These are phyloP conservation scores for Wallemia ichthyophaga DNA, from an alignment of 1,284 basidiomycete genomes.

Conservation along the genomic window DNA sequence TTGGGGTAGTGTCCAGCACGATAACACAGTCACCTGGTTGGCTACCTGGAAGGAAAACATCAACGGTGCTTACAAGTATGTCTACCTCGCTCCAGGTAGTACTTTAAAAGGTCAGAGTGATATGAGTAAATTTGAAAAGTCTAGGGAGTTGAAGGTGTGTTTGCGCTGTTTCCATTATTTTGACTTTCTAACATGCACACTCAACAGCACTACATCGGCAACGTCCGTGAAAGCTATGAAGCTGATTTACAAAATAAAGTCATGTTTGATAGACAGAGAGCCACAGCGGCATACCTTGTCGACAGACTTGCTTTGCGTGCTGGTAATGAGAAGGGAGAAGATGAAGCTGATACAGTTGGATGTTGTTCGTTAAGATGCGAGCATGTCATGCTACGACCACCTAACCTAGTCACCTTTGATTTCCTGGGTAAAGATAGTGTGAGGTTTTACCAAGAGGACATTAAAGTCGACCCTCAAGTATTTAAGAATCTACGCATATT, in stretches of 20 bases:
- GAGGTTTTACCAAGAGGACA: slow-evolving; percentile 56
- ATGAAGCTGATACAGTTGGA: slow-evolving; percentile 88
- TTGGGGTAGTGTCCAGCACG: slow-evolving; percentile 31
- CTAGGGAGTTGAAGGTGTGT: slow-evolving; percentile 67
- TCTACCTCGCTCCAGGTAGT: slow-evolving; percentile 74
- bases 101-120: slow-evolving; percentile 90
- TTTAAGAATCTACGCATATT: slow-evolving; percentile 74
- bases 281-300: slow-evolving; percentile 91
- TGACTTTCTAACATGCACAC: background rate
- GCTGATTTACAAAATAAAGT: slow-evolving; percentile 58
- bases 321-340: slow-evolving; percentile 91
- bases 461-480: slow-evolving; percentile 54
- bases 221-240: slow-evolving; percentile 59
- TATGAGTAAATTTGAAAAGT: slow-evolving; percentile 85
- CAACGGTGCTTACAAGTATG: slow-evolving; percentile 75
- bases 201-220: slow-evolving; percentile 45
- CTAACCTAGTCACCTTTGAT: slow-evolving; percentile 59
- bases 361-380: slow-evolving; percentile 86
- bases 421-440: slow-evolving; percentile 96
- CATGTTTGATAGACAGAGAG: slow-evolving; percentile 73
- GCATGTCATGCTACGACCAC: slow-evolving; percentile 65
- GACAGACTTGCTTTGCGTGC: slow-evolving; percentile 79
- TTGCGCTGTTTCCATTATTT: slow-evolving; percentile 6
- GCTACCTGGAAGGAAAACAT: slow-evolving; percentile 93
- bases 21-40: slow-evolving; percentile 86